These are phyloP conservation scores for Anacardium occidentale DNA, from an alignment of 345 rosid genomes.

Conservation along the genomic window DNA sequence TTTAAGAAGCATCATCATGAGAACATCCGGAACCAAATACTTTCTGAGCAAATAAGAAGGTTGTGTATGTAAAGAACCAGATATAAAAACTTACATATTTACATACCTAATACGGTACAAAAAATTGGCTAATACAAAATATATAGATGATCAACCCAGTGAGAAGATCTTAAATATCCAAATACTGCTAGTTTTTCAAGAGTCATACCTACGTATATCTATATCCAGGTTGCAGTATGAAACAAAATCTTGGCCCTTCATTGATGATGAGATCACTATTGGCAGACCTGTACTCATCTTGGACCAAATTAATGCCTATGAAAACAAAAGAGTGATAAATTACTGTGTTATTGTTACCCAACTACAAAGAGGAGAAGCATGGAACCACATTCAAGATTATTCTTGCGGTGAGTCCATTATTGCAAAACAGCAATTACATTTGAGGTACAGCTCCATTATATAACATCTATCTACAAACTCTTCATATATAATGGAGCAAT, in stretches of 20 bases:
- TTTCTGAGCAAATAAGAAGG: background rate
- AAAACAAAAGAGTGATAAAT: constrained; percentile 12
- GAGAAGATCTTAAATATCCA: background rate
- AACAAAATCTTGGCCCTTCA: constrained; percentile 69
- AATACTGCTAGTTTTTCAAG: background rate
- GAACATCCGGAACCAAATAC: background rate
- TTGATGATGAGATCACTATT: constrained; percentile 86
- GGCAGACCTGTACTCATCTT: constrained; percentile 99
- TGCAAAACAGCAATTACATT: background rate
- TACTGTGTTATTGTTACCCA: constrained; percentile 8
- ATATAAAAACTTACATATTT: too few relatives aligned
- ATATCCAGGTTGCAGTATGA: constrained; percentile 94
- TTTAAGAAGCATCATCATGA: background rate
- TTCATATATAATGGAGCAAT: background rate
- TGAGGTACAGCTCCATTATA: background rate
- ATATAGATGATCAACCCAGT: too few relatives aligned
- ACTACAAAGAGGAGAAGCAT: constrained; percentile 9
- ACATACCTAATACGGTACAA: background rate
- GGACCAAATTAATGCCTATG: constrained; percentile 97
- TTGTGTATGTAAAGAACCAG: background rate
- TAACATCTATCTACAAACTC: background rate
- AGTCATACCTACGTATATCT: constrained; percentile 78
- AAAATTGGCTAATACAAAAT: background rate
- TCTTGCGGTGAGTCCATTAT: background rate
- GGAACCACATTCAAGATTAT: constrained; percentile 7